Percentiles rank a stretch among this genome's conserved stretches.
These are phyloP conservation scores for Gypsophila paniculata DNA, from an alignment of 179 eudicot genomes.

Conservation along the genomic window DNA sequence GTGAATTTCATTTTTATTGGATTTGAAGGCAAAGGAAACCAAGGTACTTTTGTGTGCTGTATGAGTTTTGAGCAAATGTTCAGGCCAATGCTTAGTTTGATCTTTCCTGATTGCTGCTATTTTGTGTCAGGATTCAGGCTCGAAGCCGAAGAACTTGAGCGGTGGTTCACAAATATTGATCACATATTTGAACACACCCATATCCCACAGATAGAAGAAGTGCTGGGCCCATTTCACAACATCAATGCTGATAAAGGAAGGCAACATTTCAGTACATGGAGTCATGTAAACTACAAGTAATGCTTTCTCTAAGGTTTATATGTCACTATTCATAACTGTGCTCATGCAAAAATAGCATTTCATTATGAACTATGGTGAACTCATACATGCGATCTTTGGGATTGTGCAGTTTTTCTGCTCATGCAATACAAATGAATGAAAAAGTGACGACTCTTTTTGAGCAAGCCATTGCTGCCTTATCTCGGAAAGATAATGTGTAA, in stretches of 20 bases:
- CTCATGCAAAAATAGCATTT: conserved; percentile 8
- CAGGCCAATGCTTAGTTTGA: conserved; percentile 1
- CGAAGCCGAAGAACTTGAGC: conserved; percentile 80
- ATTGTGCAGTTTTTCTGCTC: conserved; percentile 81
- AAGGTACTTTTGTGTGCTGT: conserved; percentile 42
- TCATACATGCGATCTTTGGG: conserved; percentile 13
- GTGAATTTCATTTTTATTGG: conserved; percentile 86
- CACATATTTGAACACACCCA: conserved; percentile 90
- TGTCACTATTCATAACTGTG: conserved; percentile 11
- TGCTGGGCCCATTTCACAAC: conserved; percentile 75
- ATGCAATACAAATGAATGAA: conserved; percentile 88
- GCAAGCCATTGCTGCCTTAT: conserved; percentile 74
- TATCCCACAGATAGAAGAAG: conserved; percentile 73
- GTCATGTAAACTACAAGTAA: conserved; percentile 90
- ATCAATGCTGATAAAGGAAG: conserved; percentile 56
- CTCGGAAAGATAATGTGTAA: conserved; percentile 68
- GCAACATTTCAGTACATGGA: conserved; percentile 66
- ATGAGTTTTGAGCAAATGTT: conserved; percentile 5
- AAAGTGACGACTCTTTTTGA: conserved; percentile 80
- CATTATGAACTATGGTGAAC: conserved; percentile 3
- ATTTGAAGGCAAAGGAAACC: conserved; percentile 90
- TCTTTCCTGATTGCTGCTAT: neutral
- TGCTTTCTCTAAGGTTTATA: conserved; percentile 18
- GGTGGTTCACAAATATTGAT: conserved; percentile 95
- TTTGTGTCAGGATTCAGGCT: conserved; percentile 60